These are phyloP conservation scores for Penicillium sp. DNA, from an alignment of 2,329 filamentous ascomycete species.

Conservation along the genomic window DNA sequence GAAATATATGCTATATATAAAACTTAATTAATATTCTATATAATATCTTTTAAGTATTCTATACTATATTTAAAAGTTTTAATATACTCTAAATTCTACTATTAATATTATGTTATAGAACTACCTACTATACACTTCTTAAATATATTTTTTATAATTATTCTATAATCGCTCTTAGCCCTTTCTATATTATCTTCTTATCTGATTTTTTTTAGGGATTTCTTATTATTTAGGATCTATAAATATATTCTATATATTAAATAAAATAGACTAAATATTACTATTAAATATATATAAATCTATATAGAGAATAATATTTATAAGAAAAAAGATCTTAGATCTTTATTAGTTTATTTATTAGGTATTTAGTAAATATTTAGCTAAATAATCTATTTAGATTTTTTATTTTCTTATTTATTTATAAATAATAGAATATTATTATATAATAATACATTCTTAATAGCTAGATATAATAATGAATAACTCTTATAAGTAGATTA, in stretches of 20 bases:
- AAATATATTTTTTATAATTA: too few species aligned
- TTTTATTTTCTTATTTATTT: slow-evolving; percentile 8
- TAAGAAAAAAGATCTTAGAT: slow-evolving; percentile 4
- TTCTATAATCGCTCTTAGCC: too few species aligned
- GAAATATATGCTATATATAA: too few species aligned
- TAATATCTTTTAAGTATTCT: too few species aligned
- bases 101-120: too few species aligned
- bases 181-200: too few species aligned
- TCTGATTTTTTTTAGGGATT: too few species aligned
- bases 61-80: too few species aligned
- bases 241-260: background rate
- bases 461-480: background rate
- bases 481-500: background rate
- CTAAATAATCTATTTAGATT: slow-evolving; percentile 8
- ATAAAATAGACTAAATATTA: background rate
- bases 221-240: background rate
- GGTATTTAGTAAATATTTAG: slow-evolving; percentile 4
- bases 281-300: background rate
- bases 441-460: background rate
- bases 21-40: too few species aligned
- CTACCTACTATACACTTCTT: too few species aligned
- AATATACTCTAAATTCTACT: too few species aligned
- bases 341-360: slow-evolving; percentile 9
- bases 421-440: slow-evolving; percentile 1
- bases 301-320: slow-evolving; percentile 1